Percentiles rank a stretch among this genome's conserved stretches.
Evolutionary conservation across 495 filamentous ascomycete species (phyloP).

Genomic region (Penicillium steckii): DNA sequence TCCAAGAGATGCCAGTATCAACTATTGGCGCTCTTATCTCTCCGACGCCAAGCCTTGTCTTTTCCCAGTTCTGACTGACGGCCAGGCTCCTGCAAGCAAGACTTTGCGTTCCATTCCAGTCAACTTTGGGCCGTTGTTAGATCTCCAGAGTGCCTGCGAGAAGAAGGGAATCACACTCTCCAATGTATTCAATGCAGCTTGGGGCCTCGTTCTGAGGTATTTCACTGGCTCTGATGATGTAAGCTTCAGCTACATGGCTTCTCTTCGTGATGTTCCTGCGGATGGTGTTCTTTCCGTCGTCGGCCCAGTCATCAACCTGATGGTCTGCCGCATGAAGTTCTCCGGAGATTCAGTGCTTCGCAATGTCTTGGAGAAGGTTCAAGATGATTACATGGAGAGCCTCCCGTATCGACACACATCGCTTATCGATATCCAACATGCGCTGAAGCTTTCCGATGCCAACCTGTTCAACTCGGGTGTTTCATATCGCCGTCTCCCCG

Average conservation of each 20-base stretch:
- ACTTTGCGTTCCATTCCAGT: constrained; percentile 35
- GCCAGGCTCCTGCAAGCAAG: constrained; percentile 15
- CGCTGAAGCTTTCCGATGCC: constrained; percentile 34
- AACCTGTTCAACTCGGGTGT: constrained; percentile 46
- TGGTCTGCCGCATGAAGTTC: constrained; percentile 49
- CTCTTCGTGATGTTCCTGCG: constrained; percentile 48
- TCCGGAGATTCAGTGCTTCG: constrained; percentile 20
- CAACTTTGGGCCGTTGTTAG: constrained; percentile 24
- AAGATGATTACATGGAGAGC: constrained; percentile 50
- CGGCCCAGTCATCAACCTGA: constrained; percentile 55
- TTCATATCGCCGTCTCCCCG: constrained; percentile 43
- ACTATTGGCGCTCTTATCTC: constrained; percentile 56
- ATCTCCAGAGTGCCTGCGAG: constrained; percentile 45
- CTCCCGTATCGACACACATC: constrained; percentile 48
- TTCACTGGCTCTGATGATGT: constrained; percentile 52
- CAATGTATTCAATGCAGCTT: constrained; percentile 52
- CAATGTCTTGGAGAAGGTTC: constrained; percentile 38
- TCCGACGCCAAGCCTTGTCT: constrained; percentile 47
- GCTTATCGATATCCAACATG: constrained; percentile 55
- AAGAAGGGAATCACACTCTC: constrained; percentile 47
- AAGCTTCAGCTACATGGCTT: constrained; percentile 54
- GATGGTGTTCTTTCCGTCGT: constrained; percentile 46
- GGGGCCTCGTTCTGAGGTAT: constrained; percentile 50
- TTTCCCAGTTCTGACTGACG: constrained; percentile 49
- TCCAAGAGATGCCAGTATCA: constrained; percentile 37